A percentile compares a stretch with the other conserved stretches of the same genome.
Evolutionary conservation across 192 early-diverging fungal species (phyloP).

Genomic region (Backusella westeae): DNA sequence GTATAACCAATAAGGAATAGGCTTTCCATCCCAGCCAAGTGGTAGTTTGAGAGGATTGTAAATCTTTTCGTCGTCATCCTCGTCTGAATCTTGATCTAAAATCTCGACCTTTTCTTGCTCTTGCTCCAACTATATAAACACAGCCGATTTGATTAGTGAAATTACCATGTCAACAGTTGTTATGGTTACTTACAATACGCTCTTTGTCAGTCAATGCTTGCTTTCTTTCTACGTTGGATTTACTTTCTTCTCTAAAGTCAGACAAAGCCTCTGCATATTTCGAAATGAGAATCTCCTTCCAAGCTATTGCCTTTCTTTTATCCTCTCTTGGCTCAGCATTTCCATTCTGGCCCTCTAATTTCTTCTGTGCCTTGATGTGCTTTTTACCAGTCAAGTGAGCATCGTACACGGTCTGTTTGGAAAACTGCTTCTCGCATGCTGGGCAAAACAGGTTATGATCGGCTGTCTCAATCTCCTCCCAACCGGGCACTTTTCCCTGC

Average conservation of each 20-base stretch:
- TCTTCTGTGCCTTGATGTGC: conserved; percentile 80
- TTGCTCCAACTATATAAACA: conserved; percentile 54
- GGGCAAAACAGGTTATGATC: conserved; percentile 65
- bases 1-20: conserved; percentile 98
- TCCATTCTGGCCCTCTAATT: conserved; percentile 23
- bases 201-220: conserved; percentile 90
- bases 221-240: conserved; percentile 85
- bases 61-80: conserved; percentile 80
- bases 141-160: background rate
- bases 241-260: conserved; percentile 72
- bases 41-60: conserved; percentile 97
- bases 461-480: conserved; percentile 48
- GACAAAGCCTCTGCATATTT: conserved; percentile 58
- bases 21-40: conserved; percentile 97
- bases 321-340: conserved; percentile 41
- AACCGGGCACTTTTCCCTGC: conserved; percentile 54
- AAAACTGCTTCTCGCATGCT: conserved; percentile 76
- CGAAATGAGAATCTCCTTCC: conserved; percentile 57
- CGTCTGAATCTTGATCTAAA: conserved; percentile 60
- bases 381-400: conserved; percentile 89
- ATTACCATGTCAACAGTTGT: too few species aligned
- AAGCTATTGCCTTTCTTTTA: conserved; percentile 61
- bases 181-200: conserved; percentile 50
- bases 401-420: conserved; percentile 82
- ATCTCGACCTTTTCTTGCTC: conserved; percentile 70